Conservation (phyloP, 495 filamentous ascomycete species). For the Lasiosphaeria hispida region DNA sequence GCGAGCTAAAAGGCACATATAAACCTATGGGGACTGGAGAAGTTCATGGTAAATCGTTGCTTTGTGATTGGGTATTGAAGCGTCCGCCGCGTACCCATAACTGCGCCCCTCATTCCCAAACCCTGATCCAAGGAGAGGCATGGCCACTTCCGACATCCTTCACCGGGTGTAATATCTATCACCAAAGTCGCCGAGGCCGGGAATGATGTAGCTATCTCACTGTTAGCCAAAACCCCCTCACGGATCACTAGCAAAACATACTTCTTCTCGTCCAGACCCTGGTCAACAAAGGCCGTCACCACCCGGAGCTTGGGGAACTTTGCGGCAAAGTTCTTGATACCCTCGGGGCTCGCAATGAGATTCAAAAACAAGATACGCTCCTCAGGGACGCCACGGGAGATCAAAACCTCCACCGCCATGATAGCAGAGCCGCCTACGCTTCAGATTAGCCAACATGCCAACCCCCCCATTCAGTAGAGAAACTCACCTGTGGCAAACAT, state of each 20-base stretch:
- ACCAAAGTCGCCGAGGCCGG: conserved; percentile 93
- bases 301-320: conserved; percentile 90
- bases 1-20: too few species aligned
- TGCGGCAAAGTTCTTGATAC: conserved; percentile 83
- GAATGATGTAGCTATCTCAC: conserved; percentile 80
- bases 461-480: not conserved
- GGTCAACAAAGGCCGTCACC: conserved; percentile 95
- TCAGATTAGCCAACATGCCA: conserved; percentile 13
- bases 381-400: conserved; percentile 84
- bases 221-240: conserved; percentile 6
- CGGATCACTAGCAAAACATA: conserved; percentile 42
- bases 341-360: conserved; percentile 90
- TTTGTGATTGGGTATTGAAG: conserved; percentile 4
- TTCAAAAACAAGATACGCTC: conserved; percentile 95
- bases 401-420: conserved; percentile 92
- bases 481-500: conserved; percentile 94
- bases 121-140: too few species aligned
- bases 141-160: conserved; percentile 1
- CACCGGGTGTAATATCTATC: conserved; percentile 94
- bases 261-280: conserved; percentile 95
- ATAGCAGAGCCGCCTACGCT: conserved; percentile 82
- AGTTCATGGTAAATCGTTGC: not conserved
- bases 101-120: conserved; percentile 1
- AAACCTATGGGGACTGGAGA: not conserved
- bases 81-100: conserved; percentile 8